Percentiles rank a stretch among this genome's conserved stretches.
Evolutionary conservation across 192 early-diverging fungal species (phyloP).

Genomic region (Physocladia obscura): DNA sequence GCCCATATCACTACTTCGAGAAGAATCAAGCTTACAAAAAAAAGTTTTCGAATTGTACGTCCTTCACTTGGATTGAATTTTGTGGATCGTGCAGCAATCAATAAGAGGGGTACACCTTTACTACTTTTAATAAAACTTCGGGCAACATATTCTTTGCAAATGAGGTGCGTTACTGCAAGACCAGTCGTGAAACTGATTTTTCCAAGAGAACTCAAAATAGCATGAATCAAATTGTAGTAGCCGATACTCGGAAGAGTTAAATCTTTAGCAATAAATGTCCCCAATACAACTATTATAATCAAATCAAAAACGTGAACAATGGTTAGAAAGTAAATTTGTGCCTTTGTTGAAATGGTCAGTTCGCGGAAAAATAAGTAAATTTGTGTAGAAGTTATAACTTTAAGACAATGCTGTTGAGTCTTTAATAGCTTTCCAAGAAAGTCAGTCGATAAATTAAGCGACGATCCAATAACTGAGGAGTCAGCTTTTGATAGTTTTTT

Average conservation of each 20-base stretch:
- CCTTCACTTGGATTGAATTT: background rate
- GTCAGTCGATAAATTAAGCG: background rate
- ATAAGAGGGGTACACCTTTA: background rate
- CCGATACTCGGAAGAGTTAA: background rate
- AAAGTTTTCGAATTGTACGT: background rate
- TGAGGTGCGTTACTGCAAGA: background rate
- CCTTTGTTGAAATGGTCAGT: background rate
- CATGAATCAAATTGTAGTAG: slow-evolving; percentile 13
- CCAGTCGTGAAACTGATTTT: slow-evolving; percentile 5
- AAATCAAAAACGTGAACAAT: background rate
- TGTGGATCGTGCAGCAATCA: background rate
- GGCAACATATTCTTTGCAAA: slow-evolving; percentile 7
- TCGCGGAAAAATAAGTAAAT: background rate
- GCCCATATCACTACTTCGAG: background rate
- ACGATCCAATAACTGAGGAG: too few relatives aligned
- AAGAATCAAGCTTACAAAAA: background rate
- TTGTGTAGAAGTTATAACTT: background rate
- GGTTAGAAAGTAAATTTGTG: slow-evolving; percentile 13
- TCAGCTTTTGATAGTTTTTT: too few relatives aligned
- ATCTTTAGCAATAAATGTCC: background rate
- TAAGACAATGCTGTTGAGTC: background rate
- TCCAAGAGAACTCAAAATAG: background rate
- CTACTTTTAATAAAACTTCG: background rate
- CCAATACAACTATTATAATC: slow-evolving; percentile 2
- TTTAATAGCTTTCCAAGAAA: background rate